phyloP scores from a whole-genome alignment of 805 yeast species.

The Kurtzmaniella fragi region DNA sequence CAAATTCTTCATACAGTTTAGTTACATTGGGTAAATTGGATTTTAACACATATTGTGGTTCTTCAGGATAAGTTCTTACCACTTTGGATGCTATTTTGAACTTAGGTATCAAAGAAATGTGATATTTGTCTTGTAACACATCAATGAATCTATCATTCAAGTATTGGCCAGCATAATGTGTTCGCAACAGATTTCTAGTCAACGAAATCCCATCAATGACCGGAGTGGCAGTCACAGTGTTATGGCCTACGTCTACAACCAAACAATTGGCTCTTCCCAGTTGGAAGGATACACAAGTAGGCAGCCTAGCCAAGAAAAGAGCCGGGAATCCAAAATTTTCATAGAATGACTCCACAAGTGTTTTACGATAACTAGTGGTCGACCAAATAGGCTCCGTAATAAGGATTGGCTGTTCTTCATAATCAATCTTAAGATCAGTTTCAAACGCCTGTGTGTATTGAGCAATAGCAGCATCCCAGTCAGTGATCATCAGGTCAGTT shows the following conservation, averaged over 20 bases:
- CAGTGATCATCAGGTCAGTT: constrained; percentile 57
- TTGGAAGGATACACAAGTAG: constrained; percentile 86
- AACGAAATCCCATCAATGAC: constrained; percentile 78
- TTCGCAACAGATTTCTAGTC: constrained; percentile 62
- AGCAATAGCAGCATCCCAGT: constrained; percentile 82
- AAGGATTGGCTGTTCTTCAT: constrained; percentile 67
- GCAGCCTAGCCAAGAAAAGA: constrained; percentile 70
- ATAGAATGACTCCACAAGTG: constrained; percentile 64
- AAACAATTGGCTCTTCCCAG: constrained; percentile 84
- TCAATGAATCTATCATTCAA: constrained; percentile 50
- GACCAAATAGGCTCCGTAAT: constrained; percentile 90
- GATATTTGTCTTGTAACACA: constrained; percentile 25
- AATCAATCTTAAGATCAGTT: constrained; percentile 45
- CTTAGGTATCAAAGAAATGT: constrained; percentile 21
- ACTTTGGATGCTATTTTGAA: constrained; percentile 49
- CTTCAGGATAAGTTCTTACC: constrained; percentile 27
- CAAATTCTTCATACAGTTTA: constrained; percentile 50
- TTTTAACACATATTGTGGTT: constrained; percentile 17
- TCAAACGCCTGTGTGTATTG: constrained; percentile 65
- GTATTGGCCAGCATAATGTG: constrained; percentile 70
- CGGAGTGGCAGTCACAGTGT: constrained; percentile 70
- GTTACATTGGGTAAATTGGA: constrained; percentile 33
- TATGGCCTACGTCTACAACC: constrained; percentile 84
- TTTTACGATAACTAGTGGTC: constrained; percentile 56
- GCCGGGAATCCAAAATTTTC: constrained; percentile 76